Percentiles rank a stretch among this genome's conserved stretches.
Conservation (phyloP, 257 asterid genomes). For the Paulownia fortunei region DNA sequence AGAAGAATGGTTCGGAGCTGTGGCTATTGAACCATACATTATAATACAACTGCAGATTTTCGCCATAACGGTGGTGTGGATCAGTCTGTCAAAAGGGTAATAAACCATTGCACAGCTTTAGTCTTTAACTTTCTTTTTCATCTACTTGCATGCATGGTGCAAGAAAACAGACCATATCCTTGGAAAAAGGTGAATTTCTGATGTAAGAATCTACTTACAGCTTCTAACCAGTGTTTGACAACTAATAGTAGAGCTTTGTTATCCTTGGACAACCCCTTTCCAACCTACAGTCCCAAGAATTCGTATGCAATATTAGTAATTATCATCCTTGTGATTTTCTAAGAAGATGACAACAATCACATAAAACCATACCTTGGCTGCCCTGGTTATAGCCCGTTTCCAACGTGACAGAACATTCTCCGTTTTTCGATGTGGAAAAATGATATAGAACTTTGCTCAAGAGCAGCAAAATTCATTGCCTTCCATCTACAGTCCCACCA, state of each 20-base stretch:
- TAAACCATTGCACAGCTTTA: too few relatives aligned
- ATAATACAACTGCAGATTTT: conserved; percentile 4
- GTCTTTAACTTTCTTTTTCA: too few relatives aligned
- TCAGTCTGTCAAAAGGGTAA: background rate
- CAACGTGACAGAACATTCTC: conserved; percentile 4
- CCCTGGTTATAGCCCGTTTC: background rate
- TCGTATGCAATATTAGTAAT: background rate
- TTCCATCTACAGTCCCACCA: background rate
- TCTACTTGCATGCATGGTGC: background rate
- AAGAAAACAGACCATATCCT: background rate
- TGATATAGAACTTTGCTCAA: background rate
- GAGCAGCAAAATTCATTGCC: background rate
- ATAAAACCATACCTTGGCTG: background rate
- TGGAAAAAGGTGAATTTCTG: background rate
- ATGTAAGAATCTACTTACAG: background rate
- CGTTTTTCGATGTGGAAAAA: background rate
- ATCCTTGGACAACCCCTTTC: conserved; percentile 22
- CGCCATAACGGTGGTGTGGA: conserved; percentile 27
- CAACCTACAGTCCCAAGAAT: background rate
- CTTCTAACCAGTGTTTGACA: conserved; percentile 27
- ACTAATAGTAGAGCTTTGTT: background rate
- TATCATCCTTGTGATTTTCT: too few relatives aligned
- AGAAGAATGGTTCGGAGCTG: conserved; percentile 15
- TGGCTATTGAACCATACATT: background rate
- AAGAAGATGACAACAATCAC: too few relatives aligned